phyloP scores from a whole-genome alignment of 1,139 yeast genomes.

The Taiozyma sp. region DNA sequence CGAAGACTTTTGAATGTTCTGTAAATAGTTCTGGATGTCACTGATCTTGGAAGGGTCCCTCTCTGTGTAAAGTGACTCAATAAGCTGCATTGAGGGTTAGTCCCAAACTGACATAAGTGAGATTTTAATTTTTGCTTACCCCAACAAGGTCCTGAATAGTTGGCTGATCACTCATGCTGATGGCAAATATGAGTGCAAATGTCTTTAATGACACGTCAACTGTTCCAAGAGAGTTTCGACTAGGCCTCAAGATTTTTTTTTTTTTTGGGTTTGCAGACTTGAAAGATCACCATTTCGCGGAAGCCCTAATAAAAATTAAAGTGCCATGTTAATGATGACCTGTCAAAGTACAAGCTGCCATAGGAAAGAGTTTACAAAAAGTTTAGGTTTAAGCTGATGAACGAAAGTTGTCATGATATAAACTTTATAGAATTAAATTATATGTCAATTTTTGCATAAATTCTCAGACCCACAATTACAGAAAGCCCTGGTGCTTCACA shows the following conservation, averaged over 20 bases:
- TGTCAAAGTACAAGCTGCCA: too few relatives aligned
- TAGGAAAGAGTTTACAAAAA: too few relatives aligned
- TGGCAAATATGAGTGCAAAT: not conserved
- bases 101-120: not conserved
- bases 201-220: not conserved
- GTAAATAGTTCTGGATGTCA: conserved; percentile 47
- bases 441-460: too few relatives aligned
- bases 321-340: too few relatives aligned
- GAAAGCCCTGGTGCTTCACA: too few relatives aligned
- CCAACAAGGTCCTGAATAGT: conserved; percentile 2
- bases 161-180: not conserved
- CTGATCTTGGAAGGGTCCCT: conserved; percentile 30
- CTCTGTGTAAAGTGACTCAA: conserved; percentile 20
- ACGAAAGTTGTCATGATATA: too few relatives aligned
- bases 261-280: not conserved
- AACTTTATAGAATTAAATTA: too few relatives aligned
- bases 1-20: conserved; percentile 48
- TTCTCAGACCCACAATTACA: too few relatives aligned
- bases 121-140: not conserved
- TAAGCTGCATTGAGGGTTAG: conserved; percentile 8
- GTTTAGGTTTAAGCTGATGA: too few relatives aligned
- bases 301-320: not conserved
- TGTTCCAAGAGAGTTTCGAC: not conserved
- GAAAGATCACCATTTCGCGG: not conserved
- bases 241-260: not conserved